Base-by-base conservation (phyloP, 1,284 basidiomycete genomes). In the Moesziomyces sp. region DNA sequence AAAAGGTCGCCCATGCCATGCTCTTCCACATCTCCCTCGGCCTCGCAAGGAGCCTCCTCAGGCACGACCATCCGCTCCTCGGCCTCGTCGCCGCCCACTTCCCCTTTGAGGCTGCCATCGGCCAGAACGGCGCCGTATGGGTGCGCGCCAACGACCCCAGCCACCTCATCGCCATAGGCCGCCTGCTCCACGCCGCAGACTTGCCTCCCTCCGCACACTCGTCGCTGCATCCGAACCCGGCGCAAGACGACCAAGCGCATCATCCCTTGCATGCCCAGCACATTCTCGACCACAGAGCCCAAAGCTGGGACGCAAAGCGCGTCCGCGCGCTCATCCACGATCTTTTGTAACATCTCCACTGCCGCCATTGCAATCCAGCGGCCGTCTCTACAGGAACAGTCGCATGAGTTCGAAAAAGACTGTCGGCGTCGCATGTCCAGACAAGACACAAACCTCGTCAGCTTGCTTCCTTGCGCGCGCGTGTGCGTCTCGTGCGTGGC, bases 101-200 rank as follows among this genome's bases (percentile, higher is more conserved):
- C 47, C 65, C 82, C 4, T 82, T 84, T 33, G 82, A 84, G 51
- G 76, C 80, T 0, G 82, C 82, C 7, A 56, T 83, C 10, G 82
- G 82, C 1, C 48, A 56, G 21, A 84, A 84, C 42, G 82, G 82
- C 8, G 59, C 64, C 5, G 60, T 84, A 9, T 84, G 82, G 82
- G 50, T 77, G 2, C 57, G 76, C 11, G 74, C 80, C 6, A 52
- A 60, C 3, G 42, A 64, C 11, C 24, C 66, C 1, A 60, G 51
- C 46, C 80, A 83, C 42, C 65, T 77, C 45, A 50, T 83, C 18
- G 80, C 80, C 1, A 50, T 83, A 5, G 71, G 77, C 10, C 53
- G 58, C 30, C 58, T 83, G 11, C 57, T 83, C n/a, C 40, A 64
- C 0, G 70, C 49, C 4, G 79, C 78, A 5, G 78, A 80, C 46